Evolutionary conservation across 1,284 basidiomycete species (phyloP).

Genomic region (Schizophyllum commune): DNA sequence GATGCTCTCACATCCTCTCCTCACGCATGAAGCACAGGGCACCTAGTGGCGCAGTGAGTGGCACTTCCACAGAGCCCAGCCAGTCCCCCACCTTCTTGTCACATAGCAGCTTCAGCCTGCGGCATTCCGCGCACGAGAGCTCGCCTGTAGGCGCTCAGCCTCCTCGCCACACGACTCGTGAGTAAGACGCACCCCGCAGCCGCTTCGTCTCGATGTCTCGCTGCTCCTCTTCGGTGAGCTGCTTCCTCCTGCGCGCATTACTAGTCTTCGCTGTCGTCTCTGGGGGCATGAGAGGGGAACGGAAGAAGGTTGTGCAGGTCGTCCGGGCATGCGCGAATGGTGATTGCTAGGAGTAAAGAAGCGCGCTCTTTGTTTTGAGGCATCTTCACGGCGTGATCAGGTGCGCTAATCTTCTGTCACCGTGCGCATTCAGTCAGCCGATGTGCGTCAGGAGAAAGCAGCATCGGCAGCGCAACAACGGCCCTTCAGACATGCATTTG

Average conservation of each 20-base stretch:
- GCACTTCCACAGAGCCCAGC: no score
- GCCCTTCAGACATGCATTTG: no score
- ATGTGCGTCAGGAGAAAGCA: no score
- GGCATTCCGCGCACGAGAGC: constrained; percentile 41
- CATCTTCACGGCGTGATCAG: no score
- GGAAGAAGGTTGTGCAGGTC: not conserved
- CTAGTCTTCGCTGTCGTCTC: constrained; percentile 23
- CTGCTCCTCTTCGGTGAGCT: constrained; percentile 36
- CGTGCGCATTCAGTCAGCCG: no score
- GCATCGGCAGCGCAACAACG: no score
- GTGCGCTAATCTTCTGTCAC: no score
- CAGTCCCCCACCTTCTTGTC: constrained; percentile 28
- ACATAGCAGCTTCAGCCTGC: constrained; percentile 38
- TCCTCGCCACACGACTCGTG: not conserved
- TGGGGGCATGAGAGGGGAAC: constrained; percentile 26
- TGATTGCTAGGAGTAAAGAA: no score
- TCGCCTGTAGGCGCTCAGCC: constrained; percentile 9
- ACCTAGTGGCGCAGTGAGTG: constrained; percentile 11
- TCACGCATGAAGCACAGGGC: constrained; percentile 36
- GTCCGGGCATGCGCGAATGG: no score
- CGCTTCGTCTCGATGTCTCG: constrained; percentile 41
- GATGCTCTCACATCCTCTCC: constrained; percentile 19
- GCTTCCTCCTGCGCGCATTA: constrained; percentile 25
- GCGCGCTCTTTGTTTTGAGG: no score
- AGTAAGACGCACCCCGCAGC: constrained; percentile 25